Base-by-base conservation (phyloP, 192 early-diverging fungal genomes). In the Borealophlyctis nickersoniae region DNA sequence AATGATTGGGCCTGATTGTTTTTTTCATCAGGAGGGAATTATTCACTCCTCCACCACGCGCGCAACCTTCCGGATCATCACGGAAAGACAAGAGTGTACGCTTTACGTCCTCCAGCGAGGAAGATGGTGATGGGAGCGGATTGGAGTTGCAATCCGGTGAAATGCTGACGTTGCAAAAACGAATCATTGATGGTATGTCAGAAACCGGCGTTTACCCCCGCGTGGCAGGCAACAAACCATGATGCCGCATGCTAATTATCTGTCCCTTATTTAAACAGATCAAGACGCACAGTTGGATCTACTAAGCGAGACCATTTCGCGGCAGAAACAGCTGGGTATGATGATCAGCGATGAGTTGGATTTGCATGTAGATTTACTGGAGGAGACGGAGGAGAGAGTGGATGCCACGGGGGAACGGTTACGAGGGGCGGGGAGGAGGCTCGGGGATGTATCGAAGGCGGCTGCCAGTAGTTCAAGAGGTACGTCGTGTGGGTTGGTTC, bases 261-360 rank as follows among this genome's bases (percentile, higher is more conserved):
- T n/a, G n/a, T 13, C 45, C 11, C 9, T 48, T 11, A 48, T n/a
- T 11, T 13, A 13, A 50, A 9, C 71, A 89, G 88, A 89, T 59
- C 90, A 92, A 72, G 90, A 92, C 73, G 62, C 77, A n/a, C 84
- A 87, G 56, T 62, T 92, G 39, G 90, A 92, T 72, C 73, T 74
- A 49, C 71, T 92, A 11, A 72, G 73, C 31, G 68, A 67, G 5
- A 79, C 85, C 5, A 73, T 92, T 28, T 71, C 73, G 27, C 82
- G 90, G 31, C 90, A 90, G 65, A 78, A 82, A 63, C 81, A 88
- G 48, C 63, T 92, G 1, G 90, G 90, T 0, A 26, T 89, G 23
- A 63, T 84, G 72, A 92, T 90, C 57, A 82, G 81, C 23, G 87
- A 90, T 55, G 90, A 92, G 70, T 62, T 92, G 36, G 82, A 89